Base-by-base conservation (phyloP, 129 eudicot genomes). In the Flaveria trinervia region DNA sequence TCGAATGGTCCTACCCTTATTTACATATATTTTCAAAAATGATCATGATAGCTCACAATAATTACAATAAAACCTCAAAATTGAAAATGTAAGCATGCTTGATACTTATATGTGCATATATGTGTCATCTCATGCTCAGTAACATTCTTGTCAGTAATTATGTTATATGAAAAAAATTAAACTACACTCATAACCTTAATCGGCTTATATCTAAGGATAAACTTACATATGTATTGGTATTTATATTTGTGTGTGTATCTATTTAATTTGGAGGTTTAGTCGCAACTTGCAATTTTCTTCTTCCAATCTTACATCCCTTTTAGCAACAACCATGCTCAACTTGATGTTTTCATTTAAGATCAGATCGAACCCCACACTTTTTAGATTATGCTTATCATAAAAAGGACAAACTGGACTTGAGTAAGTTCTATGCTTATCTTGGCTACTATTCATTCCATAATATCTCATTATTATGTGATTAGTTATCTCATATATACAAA, bases 291-390 rank as follows among this genome's bases (percentile, higher is more conserved):
- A 72, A 33, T 49, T 64, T 30, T 49, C 44, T 71, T 50, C 59
- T 68, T 60, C 25, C 45, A 54, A 62, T 20, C 44, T 23, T 50
- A 65, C 39, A 33, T 70, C 30, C 43, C 68, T 22, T 69, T 59
- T 69, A 69, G 28, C 82, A 33, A 64, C 83, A 49, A 72, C 78
- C 23, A 48, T 72, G 67, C 28, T 41, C 83, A 79, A 79, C 68
- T 79, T 79, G 83, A 65, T 51, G 36, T 30, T 71, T 79, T 79
- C 78, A 64, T 62, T 72, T 51, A 79, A 72, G 59, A 79, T 12
- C 69, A 49, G 30, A 61, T 45, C 50, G 50, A 45, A 26, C 77
- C 70, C 76, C 71, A 22, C 48, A 70, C 76, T 43, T 59, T 79
- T 39, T 54, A 54, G 30, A 71, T 39, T 10, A 36, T 78, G 61